Evolutionary conservation across 1,139 yeast genomes (phyloP), one percentile per base, ranked within the genome.

Genomic region (Debaryomyces sp.): DNA sequence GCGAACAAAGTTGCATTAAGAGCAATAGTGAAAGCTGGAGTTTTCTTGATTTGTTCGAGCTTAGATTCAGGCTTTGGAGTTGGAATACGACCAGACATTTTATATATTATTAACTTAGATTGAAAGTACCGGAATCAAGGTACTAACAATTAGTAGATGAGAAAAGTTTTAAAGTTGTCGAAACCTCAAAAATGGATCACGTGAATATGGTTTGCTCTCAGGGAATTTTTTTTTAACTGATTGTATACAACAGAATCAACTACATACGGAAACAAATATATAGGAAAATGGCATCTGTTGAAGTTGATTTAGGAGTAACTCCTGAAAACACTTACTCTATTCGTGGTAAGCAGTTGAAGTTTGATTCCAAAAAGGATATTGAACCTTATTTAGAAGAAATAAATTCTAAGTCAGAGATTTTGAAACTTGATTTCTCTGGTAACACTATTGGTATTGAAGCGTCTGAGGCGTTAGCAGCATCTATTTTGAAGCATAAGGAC

Each of bases 371-470:
- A 26, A 83, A 75, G n/a, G 97, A 91, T 61, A 87, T 91, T 55
- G 77, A 81, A 58, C 84, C 88, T 12, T 79, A 81, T 60, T 64
- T 87, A 41, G 77, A 77, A 13, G 85, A 84, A 54, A 71, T 90
- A 50, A 62, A 67, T 65, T 55, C 63, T 61, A 50, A 62, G 59
- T 39, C 59, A 18, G 50, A 57, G 30, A 60, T 90, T 52, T 78
- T 77, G 45, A 84, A 82, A 59, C 74, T 92, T 50, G 96, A 89
- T 65, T 77, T 94, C 48, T 86, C 92, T 17, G 99, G 99, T 57
- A 94, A 94, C 73, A 92, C 99, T 39, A 84, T 91, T 55, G 97
- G 99, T 49, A 85, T 91, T 50, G 96, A 85, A 44, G 96, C 97
- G 6, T 88, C 96, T 34, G 77, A 81, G 61, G 80, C 81, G 18